Conservation (phyloP, 73 alveolate species). For the Breviolum minutum region DNA sequence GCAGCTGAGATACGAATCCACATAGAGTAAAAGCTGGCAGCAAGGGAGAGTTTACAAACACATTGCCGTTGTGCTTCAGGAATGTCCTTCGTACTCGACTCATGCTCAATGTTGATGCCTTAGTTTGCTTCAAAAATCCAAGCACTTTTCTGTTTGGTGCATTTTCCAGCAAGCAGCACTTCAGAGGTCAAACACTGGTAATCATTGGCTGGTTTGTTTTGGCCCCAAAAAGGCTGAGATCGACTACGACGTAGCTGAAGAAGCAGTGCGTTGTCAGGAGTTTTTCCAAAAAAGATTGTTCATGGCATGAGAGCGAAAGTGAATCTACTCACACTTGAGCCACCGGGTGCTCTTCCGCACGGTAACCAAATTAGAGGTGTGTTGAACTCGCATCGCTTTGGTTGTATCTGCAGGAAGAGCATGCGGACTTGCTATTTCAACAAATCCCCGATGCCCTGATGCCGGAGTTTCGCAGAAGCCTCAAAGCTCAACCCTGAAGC, state of each 20-base stretch:
- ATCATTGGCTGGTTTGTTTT: neutral
- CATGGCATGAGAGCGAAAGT: too few species aligned
- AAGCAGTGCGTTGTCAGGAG: constrained; percentile 36
- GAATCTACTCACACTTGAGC: too few species aligned
- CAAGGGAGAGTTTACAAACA: too few species aligned
- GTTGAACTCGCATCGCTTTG: neutral
- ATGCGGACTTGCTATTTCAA: constrained; percentile 31
- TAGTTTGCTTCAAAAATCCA: neutral
- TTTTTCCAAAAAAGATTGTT: neutral
- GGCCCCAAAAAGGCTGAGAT: neutral
- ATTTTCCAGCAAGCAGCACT: too few species aligned
- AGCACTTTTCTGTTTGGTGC: too few species aligned
- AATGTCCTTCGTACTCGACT: constrained; percentile 38
- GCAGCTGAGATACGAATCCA: too few species aligned
- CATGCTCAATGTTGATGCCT: constrained; percentile 43
- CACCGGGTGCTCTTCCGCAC: too few species aligned
- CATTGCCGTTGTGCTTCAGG: neutral
- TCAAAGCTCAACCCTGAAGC: neutral
- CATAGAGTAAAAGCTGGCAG: too few species aligned
- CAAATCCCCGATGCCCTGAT: constrained; percentile 58
- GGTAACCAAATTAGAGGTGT: too few species aligned
- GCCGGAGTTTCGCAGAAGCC: constrained; percentile 67
- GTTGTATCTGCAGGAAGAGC: constrained; percentile 35
- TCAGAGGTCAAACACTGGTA: too few species aligned
- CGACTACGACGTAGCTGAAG: constrained; percentile 64